Evolutionary conservation across 352 stramenopile genomes (phyloP).

Genomic region (Globisporangium okanoganense): DNA sequence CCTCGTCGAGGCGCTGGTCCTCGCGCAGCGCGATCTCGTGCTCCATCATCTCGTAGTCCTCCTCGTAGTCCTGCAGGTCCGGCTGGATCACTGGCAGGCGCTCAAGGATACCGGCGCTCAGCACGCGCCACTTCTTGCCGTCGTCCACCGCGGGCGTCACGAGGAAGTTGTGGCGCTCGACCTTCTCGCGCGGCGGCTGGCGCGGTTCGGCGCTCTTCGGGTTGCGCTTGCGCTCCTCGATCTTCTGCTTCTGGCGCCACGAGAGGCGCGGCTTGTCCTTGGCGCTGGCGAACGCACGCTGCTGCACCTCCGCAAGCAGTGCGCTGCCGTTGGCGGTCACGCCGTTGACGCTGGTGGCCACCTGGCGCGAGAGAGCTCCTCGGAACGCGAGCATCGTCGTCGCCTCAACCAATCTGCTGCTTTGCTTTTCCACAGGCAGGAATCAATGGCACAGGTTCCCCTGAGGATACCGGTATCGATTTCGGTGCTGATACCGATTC

Average conservation of each 20-base stretch:
- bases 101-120: conserved; percentile 72
- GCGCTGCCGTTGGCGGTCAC: conserved; percentile 8
- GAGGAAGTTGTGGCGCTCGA: conserved; percentile 56
- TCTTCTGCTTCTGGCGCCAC: conserved; percentile 67
- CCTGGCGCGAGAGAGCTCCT: conserved; percentile 24
- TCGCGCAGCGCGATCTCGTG: conserved; percentile 76
- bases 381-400: conserved; percentile 44
- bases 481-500: neutral
- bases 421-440: neutral
- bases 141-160: conserved; percentile 49
- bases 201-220: conserved; percentile 29
- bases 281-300: conserved; percentile 43
- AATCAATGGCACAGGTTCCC: conserved; percentile 8
- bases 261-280: conserved; percentile 44
- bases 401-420: neutral
- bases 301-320: conserved; percentile 19
- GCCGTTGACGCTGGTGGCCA: too few species aligned
- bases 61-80: conserved; percentile 68
- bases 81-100: conserved; percentile 72
- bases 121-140: conserved; percentile 77
- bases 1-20: conserved; percentile 72
- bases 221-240: conserved; percentile 43
- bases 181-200: conserved; percentile 45
- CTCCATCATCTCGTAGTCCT: conserved; percentile 70
- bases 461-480: neutral